Percentiles rank a stretch among this genome's conserved stretches.
Conservation (phyloP, 179 eudicot genomes). For the Silene noctiflora region DNA sequence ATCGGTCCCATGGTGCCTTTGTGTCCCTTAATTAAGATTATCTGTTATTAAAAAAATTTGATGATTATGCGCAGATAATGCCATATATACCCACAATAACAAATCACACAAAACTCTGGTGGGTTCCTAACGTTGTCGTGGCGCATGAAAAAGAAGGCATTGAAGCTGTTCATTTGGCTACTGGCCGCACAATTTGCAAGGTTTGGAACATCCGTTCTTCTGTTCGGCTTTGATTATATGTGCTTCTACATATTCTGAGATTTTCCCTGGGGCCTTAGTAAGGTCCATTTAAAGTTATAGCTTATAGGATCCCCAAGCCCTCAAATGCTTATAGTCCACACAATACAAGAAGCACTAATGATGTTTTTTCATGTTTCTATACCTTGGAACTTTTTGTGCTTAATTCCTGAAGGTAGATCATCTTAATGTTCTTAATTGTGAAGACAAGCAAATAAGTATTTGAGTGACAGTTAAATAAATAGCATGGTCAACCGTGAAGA, state of each 20-base stretch:
- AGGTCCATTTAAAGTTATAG: neutral
- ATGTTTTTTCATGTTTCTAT: neutral
- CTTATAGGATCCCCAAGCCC: neutral
- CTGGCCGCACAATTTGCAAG: constrained; percentile 98
- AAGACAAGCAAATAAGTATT: neutral
- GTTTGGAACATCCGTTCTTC: constrained; percentile 31
- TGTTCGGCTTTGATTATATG: neutral
- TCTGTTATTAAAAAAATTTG: neutral
- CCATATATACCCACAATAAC: constrained; percentile 89
- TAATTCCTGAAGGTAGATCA: neutral
- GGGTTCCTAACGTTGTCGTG: constrained; percentile 98
- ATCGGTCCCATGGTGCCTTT: neutral
- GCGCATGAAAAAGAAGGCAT: constrained; percentile 97
- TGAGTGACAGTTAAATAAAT: neutral
- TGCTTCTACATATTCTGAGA: neutral
- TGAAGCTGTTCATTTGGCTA: constrained; percentile 92
- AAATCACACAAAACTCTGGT: constrained; percentile 92
- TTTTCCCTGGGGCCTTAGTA: neutral
- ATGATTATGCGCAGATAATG: constrained; percentile 49
- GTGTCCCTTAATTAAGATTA: neutral
- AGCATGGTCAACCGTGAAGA: neutral
- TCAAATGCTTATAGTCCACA: neutral
- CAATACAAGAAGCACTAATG: neutral
- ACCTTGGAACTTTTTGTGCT: neutral
- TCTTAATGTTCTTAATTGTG: neutral